phyloP scores from a whole-genome alignment of 768 basidiomycete genomes.

The Agaricus blazei region DNA sequence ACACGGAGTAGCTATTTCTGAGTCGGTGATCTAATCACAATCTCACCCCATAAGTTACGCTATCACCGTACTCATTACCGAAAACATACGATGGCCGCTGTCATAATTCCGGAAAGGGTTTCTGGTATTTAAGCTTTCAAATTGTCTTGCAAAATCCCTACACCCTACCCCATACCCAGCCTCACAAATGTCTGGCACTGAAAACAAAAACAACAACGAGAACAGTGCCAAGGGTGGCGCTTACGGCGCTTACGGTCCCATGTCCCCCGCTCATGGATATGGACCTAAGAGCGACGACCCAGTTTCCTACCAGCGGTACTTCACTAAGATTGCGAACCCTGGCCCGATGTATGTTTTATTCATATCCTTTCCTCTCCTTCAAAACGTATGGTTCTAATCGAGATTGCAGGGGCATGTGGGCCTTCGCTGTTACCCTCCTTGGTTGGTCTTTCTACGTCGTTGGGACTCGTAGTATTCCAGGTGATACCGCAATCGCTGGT shows the following conservation, averaged over 20 bases:
- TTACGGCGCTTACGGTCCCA: slow-evolving; percentile 8
- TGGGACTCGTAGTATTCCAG: slow-evolving; percentile 30
- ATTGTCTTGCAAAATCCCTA: neutral
- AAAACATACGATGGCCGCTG: neutral
- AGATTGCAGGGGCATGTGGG: slow-evolving; percentile 42
- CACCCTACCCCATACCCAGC: neutral
- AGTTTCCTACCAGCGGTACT: slow-evolving; percentile 13
- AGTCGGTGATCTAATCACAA: too few species aligned
- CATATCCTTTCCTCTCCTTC: neutral
- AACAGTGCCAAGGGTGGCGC: slow-evolving; percentile 2
- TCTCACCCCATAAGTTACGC: too few species aligned
- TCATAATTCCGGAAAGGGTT: neutral
- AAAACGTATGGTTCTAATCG: neutral
- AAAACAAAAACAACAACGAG: neutral
- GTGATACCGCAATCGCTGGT: slow-evolving; percentile 49
- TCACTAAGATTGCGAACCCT: slow-evolving; percentile 11
- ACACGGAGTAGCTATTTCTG: too few species aligned
- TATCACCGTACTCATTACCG: too few species aligned
- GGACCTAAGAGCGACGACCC: slow-evolving; percentile 11
- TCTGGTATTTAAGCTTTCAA: neutral
- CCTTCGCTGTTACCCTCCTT: slow-evolving; percentile 56
- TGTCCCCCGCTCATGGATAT: slow-evolving; percentile 11
- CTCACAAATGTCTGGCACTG: neutral
- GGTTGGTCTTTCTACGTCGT: slow-evolving; percentile 53
- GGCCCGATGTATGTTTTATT: slow-evolving; percentile 8